These are phyloP conservation scores for Trypethelium eluteriae DNA, from an alignment of 495 filamentous ascomycete genomes.

Conservation along the genomic window DNA sequence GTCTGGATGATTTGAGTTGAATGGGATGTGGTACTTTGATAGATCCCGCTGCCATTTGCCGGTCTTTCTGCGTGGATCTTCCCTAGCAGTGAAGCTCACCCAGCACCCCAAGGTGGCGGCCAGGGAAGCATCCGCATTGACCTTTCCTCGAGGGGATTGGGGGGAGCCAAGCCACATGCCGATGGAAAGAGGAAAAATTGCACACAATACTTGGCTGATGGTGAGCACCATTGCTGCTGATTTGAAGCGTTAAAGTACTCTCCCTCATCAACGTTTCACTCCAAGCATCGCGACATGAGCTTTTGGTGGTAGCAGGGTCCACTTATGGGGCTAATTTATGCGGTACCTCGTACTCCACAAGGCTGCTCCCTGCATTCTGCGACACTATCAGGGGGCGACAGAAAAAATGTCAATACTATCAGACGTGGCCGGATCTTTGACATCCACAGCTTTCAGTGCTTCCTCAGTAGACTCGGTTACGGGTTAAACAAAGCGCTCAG, in stretches of 20 bases:
- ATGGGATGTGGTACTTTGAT: not conserved
- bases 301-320: not conserved
- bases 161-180: too few species aligned
- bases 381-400: not conserved
- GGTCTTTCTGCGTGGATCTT: not conserved
- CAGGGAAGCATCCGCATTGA: not conserved
- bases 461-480: too few species aligned
- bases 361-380: not conserved
- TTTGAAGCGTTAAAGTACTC: too few species aligned
- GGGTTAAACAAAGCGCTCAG: too few species aligned
- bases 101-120: not conserved
- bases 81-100: not conserved
- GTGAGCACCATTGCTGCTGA: too few species aligned
- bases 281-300: not conserved
- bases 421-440: too few species aligned
- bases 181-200: too few species aligned
- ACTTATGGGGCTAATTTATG: not conserved
- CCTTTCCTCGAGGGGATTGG: not conserved
- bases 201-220: too few species aligned
- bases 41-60: not conserved
- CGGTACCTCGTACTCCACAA: not conserved
- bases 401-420: not conserved
- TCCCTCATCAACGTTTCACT: too few species aligned
- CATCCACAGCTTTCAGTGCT: too few species aligned
- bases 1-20: not conserved